These are phyloP conservation scores for Glarea lozoyensis DNA, from an alignment of 495 filamentous ascomycete genomes.

Conservation along the genomic window DNA sequence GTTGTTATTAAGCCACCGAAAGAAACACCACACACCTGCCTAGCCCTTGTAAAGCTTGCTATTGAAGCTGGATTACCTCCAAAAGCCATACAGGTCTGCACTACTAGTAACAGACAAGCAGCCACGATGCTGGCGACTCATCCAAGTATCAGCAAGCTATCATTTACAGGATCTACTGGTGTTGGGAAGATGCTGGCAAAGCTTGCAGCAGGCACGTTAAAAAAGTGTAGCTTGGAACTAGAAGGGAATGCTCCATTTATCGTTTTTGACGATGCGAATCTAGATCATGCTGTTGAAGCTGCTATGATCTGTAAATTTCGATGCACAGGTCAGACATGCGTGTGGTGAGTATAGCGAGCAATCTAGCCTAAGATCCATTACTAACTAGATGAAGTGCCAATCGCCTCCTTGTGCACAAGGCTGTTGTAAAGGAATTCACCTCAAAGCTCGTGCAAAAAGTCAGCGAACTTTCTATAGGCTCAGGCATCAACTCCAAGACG, in stretches of 20 bases:
- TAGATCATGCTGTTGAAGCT: conserved; percentile 65
- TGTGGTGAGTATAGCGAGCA: no score
- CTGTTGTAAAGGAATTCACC: conserved; percentile 68
- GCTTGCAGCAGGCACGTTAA: conserved; percentile 66
- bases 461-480: conserved; percentile 62
- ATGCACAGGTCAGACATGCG: conserved; percentile 78
- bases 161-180: conserved; percentile 75
- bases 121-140: conserved; percentile 61
- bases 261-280: conserved; percentile 79
- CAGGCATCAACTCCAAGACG: conserved; percentile 56
- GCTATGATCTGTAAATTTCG: conserved; percentile 73
- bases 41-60: conserved; percentile 71
- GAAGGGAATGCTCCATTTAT: conserved; percentile 90
- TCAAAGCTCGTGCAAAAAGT: conserved; percentile 61
- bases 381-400: no score
- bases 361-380: no score
- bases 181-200: conserved; percentile 78
- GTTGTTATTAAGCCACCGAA: conserved; percentile 53
- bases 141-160: conserved; percentile 66
- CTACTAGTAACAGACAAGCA: conserved; percentile 57
- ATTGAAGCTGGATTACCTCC: conserved; percentile 72
- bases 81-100: conserved; percentile 75
- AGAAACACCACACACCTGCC: conserved; percentile 74
- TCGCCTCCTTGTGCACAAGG: conserved; percentile 71
- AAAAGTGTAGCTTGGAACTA: conserved; percentile 76